These are phyloP conservation scores for Boletus reticuloceps DNA, from an alignment of 768 basidiomycete genomes.

Conservation along the genomic window DNA sequence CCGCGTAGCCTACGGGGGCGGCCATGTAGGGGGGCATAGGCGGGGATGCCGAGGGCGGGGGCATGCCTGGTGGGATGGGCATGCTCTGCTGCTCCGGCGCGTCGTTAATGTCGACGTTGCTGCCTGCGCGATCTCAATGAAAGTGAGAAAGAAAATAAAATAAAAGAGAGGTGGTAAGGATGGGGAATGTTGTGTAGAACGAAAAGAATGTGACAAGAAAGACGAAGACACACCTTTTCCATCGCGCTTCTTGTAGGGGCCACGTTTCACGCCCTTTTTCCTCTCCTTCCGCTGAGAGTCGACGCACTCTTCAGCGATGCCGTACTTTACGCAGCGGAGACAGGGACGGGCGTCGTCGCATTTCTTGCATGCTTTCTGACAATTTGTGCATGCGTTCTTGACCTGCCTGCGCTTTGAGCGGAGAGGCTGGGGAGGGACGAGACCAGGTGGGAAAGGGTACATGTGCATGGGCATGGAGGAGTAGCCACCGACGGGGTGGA, in stretches of 20 bases:
- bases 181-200: conserved; percentile 13
- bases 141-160: conserved; percentile 39
- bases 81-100: conserved; percentile 42
- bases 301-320: conserved; percentile 80
- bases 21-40: conserved; percentile 51
- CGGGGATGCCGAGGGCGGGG: conserved; percentile 44
- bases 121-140: conserved; percentile 58
- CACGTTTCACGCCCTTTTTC: conserved; percentile 82
- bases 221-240: conserved; percentile 65
- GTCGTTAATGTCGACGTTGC: conserved; percentile 46
- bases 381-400: conserved; percentile 90
- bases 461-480: conserved; percentile 62
- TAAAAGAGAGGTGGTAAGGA: background rate
- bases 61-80: conserved; percentile 41
- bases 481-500: conserved; percentile 49
- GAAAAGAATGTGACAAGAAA: conserved; percentile 25
- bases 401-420: conserved; percentile 83
- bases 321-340: conserved; percentile 90
- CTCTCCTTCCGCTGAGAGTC: conserved; percentile 92
- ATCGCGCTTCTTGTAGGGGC: conserved; percentile 96
- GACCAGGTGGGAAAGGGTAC: conserved; percentile 60
- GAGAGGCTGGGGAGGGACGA: conserved; percentile 45
- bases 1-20: conserved; percentile 48
- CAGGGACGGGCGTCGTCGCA: conserved; percentile 92
- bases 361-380: conserved; percentile 90